phyloP scores from a whole-genome alignment of 169 alveolate genomes.

The Cyclospora cayetanensis region DNA sequence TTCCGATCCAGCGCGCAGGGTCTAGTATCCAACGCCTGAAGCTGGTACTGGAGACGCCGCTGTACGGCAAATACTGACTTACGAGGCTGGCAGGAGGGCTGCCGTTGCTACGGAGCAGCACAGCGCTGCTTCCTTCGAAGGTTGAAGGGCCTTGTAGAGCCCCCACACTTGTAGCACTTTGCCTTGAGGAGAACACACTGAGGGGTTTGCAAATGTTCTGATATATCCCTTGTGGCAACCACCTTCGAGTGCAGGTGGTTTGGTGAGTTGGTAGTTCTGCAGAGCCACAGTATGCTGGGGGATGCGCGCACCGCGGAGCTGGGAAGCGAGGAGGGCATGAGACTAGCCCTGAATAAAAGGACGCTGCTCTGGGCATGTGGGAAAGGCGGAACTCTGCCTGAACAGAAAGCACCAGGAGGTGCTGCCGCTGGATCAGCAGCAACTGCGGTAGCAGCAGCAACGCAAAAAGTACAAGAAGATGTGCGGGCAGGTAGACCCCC shows the following conservation, averaged over 20 bases:
- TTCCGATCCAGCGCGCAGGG: neutral
- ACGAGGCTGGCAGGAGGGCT: neutral
- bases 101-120: neutral
- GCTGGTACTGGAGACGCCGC: neutral
- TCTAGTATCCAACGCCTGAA: neutral
- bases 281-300: neutral
- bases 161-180: too few species aligned
- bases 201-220: too few species aligned
- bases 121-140: neutral
- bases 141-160: too few species aligned
- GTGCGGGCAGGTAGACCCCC: neutral
- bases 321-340: neutral
- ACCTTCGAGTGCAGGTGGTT: too few species aligned
- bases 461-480: neutral
- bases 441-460: slow-evolving; percentile 27
- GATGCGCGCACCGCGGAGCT: neutral
- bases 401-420: slow-evolving; percentile 4
- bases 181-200: too few species aligned
- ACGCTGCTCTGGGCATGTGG: slow-evolving; percentile 24
- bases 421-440: neutral
- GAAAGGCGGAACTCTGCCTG: neutral
- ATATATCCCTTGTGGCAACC: too few species aligned
- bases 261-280: neutral
- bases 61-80: neutral
- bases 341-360: slow-evolving; percentile 21